Evolutionary conservation across 2,329 filamentous ascomycete species (phyloP), one percentile per base, ranked within the genome.

Genomic region (Aureobasidium musti): DNA sequence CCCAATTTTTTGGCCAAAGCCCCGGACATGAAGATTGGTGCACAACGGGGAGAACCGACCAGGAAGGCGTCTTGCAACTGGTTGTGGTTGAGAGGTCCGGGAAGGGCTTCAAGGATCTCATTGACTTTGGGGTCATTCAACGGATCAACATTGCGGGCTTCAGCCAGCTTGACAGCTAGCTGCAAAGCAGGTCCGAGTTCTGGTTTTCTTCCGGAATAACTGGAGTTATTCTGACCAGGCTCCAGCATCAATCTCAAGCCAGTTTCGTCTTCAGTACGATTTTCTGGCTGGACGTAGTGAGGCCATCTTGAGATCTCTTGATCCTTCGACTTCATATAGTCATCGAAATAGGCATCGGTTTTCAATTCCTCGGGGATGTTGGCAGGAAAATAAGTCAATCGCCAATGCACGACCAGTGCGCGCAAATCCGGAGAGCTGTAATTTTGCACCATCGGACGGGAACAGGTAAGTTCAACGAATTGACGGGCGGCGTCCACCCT

Each of bases 211-310:
- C 13, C 3, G 13, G 30, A 5, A 7, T 43, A 43, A 2, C 10
- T 17, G 21, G 33, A 6, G 6, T 8, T 13, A 43, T 8, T n/a
- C 6, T 35, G 11, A 6, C 5, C 28, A 11, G 41, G 23, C 17
- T 41, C 37, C 17, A 61, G 13, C 3, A 49, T 23, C 21, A n/a
- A 28, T 49, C 10, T 7, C 2, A 50, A 30, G 21, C 45, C 59
- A n/a, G 59, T 33, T 13, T 63, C 59, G 33, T 63, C 33, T 39
- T 50, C 43, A 19, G 45, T 63, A 13, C 45, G 59, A 11, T 63
- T 11, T 1, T 52, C 21, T 33, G 26, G 19, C 8, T 7, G n/a
- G 2, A 52, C 45, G 17, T 50, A 30, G 21, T 13, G 3, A 5
- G 45, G 45, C 59, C 59, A 63, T 39, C 21, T 8, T 30, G 30